phyloP scores from a whole-genome alignment of 345 rosid genomes.

The Syzygium aqueum region DNA sequence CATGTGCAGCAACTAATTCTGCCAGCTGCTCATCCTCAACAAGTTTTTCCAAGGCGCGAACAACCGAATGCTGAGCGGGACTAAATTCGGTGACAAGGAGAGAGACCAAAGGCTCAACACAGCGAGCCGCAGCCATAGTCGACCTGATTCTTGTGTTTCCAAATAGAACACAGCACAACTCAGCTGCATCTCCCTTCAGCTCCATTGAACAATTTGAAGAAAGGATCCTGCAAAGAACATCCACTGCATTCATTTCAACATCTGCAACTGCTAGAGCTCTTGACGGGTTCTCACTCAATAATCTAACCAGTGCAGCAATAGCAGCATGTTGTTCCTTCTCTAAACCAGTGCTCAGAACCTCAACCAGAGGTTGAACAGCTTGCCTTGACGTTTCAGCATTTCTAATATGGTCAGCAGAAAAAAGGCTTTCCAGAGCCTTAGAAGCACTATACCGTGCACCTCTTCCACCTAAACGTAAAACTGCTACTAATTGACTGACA shows the following conservation, averaged over 20 bases:
- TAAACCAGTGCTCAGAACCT: constrained; percentile 87
- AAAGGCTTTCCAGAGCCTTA: constrained; percentile 91
- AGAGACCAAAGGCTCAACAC: constrained; percentile 98
- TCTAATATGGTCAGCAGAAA: constrained; percentile 93
- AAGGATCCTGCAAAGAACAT: constrained; percentile 95
- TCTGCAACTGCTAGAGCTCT: constrained; percentile 94
- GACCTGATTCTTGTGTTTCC: constrained; percentile 91
- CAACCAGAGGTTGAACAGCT: constrained; percentile 98
- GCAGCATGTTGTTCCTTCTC: constrained; percentile 99
- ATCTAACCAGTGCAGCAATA: constrained; percentile 89
- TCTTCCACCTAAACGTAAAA: constrained; percentile 94
- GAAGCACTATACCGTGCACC: constrained; percentile 96
- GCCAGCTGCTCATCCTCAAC: constrained; percentile 98
- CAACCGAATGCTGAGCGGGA: constrained; percentile 94
- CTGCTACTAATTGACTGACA: constrained; percentile 95
- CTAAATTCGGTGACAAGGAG: constrained; percentile 85
- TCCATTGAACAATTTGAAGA: constrained; percentile 88
- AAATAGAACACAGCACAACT: constrained; percentile 91
- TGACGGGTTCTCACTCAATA: constrained; percentile 94
- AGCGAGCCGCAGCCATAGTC: constrained; percentile 92
- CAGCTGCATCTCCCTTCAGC: constrained; percentile 98
- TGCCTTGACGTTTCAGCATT: constrained; percentile 92
- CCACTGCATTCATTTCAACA: constrained; percentile 98
- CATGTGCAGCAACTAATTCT: constrained; percentile 97
- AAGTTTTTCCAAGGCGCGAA: constrained; percentile 88